Percentiles rank a stretch among this genome's conserved stretches.
phyloP scores from a whole-genome alignment of 23 red algal genomes.

The Gracilaria domingensis region DNA sequence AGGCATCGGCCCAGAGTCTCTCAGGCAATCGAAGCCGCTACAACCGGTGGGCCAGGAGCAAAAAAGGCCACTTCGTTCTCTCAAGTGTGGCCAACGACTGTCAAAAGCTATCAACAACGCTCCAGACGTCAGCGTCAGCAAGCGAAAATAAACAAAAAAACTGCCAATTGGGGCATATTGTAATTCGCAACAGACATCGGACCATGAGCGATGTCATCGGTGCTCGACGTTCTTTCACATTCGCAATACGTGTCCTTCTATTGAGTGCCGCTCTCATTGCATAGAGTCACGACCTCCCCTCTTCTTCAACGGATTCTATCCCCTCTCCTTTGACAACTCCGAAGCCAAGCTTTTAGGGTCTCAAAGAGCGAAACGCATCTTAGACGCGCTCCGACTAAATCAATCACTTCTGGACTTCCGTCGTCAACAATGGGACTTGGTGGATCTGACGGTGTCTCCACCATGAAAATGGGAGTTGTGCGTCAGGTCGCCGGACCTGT shows the following conservation, averaged over 20 bases:
- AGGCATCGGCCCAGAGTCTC: neutral
- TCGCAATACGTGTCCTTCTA: slow-evolving; percentile 24
- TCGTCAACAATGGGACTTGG: slow-evolving; percentile 62
- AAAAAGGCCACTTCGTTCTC: neutral
- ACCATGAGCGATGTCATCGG: neutral
- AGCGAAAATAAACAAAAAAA: slow-evolving; percentile 20
- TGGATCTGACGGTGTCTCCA: slow-evolving; percentile 54
- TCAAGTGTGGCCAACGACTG: neutral
- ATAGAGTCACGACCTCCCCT: neutral
- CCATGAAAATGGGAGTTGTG: slow-evolving; percentile 80
- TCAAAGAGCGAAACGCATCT: neutral
- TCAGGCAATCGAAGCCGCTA: neutral
- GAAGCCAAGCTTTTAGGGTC: neutral
- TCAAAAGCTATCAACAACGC: neutral
- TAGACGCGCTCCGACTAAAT: neutral
- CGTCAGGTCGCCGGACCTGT: slow-evolving; percentile 97
- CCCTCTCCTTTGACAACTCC: neutral
- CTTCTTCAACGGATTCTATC: slow-evolving; percentile 23
- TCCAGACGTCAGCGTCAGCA: neutral
- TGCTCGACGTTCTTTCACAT: slow-evolving; percentile 25
- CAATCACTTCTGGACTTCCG: neutral
- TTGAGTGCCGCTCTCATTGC: neutral
- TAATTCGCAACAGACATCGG: neutral
- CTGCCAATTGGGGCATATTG: neutral
- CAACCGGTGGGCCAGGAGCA: neutral